These are phyloP conservation scores for Lentinula detonsa DNA, from an alignment of 768 basidiomycete genomes.

Conservation along the genomic window DNA sequence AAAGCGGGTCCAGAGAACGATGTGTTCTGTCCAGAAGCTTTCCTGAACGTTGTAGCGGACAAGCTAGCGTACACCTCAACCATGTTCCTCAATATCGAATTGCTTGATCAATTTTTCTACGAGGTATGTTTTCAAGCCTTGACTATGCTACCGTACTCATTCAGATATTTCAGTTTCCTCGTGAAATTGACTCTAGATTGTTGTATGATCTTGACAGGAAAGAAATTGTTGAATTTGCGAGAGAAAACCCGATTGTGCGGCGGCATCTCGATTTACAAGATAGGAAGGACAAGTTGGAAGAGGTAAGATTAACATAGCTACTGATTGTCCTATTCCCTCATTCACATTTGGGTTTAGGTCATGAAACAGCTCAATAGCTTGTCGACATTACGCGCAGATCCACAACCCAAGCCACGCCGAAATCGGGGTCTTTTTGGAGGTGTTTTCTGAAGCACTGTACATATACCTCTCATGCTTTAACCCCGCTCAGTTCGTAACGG, in stretches of 20 bases:
- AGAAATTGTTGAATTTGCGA: constrained; percentile 87
- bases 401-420: constrained; percentile 66
- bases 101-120: constrained; percentile 98
- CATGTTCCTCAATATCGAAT: constrained; percentile 98
- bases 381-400: constrained; percentile 81
- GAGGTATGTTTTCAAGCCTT: constrained; percentile 49
- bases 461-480: not conserved
- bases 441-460: constrained; percentile 45
- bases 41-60: constrained; percentile 94
- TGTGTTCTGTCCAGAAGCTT: constrained; percentile 91
- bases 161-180: constrained; percentile 70
- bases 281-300: constrained; percentile 95
- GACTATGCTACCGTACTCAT: not conserved
- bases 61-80: constrained; percentile 94
- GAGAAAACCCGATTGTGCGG: constrained; percentile 88
- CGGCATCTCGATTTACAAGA: constrained; percentile 92
- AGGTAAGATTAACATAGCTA: constrained; percentile 38
- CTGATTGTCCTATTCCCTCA: not conserved
- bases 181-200: constrained; percentile 92
- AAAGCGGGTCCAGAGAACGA: constrained; percentile 83
- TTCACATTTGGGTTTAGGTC: constrained; percentile 41
- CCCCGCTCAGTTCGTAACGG: not conserved
- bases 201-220: constrained; percentile 89
- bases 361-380: constrained; percentile 94
- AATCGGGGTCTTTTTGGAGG: constrained; percentile 75